phyloP scores from a whole-genome alignment of 2,329 filamentous ascomycete genomes.

The Aureobasidium pullulans region DNA sequence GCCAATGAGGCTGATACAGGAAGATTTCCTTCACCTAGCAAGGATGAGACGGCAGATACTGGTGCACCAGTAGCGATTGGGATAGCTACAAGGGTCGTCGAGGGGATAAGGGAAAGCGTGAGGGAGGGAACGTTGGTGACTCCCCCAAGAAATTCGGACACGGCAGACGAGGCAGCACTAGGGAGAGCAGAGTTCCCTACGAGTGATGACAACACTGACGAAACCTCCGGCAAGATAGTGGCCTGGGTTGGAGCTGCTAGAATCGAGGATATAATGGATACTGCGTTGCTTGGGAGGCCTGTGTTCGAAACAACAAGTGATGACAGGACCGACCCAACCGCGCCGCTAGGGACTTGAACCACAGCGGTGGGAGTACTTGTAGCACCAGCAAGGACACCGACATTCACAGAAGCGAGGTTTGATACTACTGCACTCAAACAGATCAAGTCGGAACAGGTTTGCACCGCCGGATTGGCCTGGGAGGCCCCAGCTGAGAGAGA shows the following conservation, averaged over 20 bases:
- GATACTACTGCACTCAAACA: neutral
- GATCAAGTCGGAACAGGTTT: neutral
- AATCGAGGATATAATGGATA: neutral
- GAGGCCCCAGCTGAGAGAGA: slow-evolving; percentile 19
- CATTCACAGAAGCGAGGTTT: neutral
- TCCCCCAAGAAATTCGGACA: neutral
- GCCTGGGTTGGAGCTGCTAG: neutral
- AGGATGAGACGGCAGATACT: neutral
- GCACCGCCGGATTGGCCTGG: slow-evolving; percentile 37
- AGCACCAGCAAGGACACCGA: neutral
- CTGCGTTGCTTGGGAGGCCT: neutral
- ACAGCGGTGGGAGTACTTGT: neutral
- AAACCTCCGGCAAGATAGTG: neutral
- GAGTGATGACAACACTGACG: neutral
- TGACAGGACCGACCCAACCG: neutral
- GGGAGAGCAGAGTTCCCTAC: neutral
- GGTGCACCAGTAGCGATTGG: neutral
- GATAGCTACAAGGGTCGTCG: neutral
- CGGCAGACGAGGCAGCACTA: neutral
- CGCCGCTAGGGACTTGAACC: neutral
- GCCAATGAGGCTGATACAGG: neutral
- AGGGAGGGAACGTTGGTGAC: neutral
- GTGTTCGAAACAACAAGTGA: neutral
- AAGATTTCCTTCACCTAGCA: neutral
- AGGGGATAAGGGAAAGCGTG: neutral